Percentiles rank a stretch among this genome's conserved stretches.
Evolutionary conservation across 345 rosid genomes (phyloP).

Genomic region (Streptanthus diversifolius): DNA sequence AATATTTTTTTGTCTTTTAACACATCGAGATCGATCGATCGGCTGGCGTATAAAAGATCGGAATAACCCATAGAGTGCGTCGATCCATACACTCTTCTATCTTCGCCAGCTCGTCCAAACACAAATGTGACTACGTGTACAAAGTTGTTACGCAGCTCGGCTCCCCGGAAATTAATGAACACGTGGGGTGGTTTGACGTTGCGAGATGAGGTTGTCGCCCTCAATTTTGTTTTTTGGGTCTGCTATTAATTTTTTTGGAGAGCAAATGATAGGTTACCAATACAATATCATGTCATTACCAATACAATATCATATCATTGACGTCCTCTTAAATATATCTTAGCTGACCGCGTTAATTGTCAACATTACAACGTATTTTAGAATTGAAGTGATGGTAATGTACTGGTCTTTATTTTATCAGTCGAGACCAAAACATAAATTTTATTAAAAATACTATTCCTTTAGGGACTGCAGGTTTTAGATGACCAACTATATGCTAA

Average conservation of each 20-base stretch:
- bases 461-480: not conserved
- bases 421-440: not conserved
- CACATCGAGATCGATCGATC: too few species aligned
- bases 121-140: slow-evolving; percentile 28
- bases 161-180: slow-evolving; percentile 33
- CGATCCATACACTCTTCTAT: slow-evolving; percentile 11
- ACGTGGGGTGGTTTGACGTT: slow-evolving; percentile 14
- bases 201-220: not conserved
- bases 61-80: slow-evolving; percentile 31
- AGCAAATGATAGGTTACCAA: too few species aligned
- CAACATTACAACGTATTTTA: not conserved
- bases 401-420: not conserved
- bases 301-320: too few species aligned
- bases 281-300: too few species aligned
- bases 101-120: slow-evolving; percentile 28
- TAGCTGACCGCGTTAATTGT: slow-evolving; percentile 1
- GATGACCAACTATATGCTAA: not conserved
- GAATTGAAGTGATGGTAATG: not conserved
- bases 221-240: not conserved
- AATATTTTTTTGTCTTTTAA: too few species aligned
- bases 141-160: slow-evolving; percentile 4
- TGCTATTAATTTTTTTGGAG: not conserved
- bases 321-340: not conserved
- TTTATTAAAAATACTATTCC: not conserved
- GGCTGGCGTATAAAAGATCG: too few species aligned